phyloP scores from a whole-genome alignment of 1,139 yeast genomes.

The Magnusiomyces magnusii region DNA sequence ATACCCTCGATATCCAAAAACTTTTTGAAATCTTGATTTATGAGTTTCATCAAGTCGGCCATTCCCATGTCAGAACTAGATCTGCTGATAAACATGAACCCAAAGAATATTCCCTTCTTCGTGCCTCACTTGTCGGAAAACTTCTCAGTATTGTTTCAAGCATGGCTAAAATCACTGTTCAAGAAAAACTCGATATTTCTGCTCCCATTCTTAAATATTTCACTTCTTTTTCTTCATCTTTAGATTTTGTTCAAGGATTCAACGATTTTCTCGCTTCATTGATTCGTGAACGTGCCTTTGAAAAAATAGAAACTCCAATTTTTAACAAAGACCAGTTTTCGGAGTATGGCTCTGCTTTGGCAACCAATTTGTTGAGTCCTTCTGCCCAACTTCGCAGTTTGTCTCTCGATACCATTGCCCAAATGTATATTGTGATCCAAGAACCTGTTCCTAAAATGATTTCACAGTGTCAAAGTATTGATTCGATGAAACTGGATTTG shows the following conservation, averaged over 20 bases:
- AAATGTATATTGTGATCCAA: conserved; percentile 30
- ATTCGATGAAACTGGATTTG: conserved; percentile 62
- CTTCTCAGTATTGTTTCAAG: conserved; percentile 14
- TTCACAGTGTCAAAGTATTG: conserved; percentile 48
- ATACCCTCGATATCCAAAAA: conserved; percentile 9
- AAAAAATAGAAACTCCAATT: conserved; percentile 3
- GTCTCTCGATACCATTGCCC: conserved; percentile 39
- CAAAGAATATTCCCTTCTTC: background rate
- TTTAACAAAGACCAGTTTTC: background rate
- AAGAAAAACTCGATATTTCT: conserved; percentile 9
- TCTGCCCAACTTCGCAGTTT: conserved; percentile 42
- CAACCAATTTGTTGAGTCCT: conserved; percentile 41
- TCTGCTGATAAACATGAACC: background rate
- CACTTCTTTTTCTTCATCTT: conserved; percentile 12
- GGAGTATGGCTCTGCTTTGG: conserved; percentile 12
- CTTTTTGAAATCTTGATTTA: conserved; percentile 13
- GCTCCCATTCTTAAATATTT: conserved; percentile 7
- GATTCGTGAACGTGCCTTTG: conserved; percentile 4
- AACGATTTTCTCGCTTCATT: conserved; percentile 11
- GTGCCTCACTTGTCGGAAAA: conserved; percentile 19
- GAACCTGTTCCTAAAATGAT: conserved; percentile 27
- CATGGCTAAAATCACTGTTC: conserved; percentile 8
- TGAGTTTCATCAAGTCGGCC: conserved; percentile 4
- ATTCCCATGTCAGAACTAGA: background rate
- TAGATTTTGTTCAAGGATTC: conserved; percentile 17